Base-by-base conservation (phyloP, 2,329 filamentous ascomycete genomes). In the Fusarium bactridioides region DNA sequence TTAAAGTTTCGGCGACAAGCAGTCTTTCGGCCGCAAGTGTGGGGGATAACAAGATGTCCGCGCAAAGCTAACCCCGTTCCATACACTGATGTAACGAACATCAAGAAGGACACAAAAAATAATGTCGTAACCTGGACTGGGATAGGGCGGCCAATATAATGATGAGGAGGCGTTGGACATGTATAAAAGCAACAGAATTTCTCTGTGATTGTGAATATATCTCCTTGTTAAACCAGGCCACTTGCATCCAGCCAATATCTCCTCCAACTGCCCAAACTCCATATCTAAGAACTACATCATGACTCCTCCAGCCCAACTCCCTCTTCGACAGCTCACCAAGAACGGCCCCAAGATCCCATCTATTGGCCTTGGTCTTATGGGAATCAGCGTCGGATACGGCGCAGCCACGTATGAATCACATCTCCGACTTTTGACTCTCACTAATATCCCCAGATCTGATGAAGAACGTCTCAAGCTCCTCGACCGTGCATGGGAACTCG, bases 311-410 rank as follows among this genome's bases (percentile, higher is more conserved):
- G 54, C 48, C 7, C 63, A 71, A 25, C 70, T 76, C 31, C 70
- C 74, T 43, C 64, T 76, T 43, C 73, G 71, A 13, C 62, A 69
- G 45, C 81, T 90, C 19, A 87, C 88, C 67, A 85, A 84, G 67
- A 82, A 86, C 72, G 87, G 87, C 21, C 86, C 86, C 1, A 74
- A 83, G 25, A 84, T 90, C 37, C 82, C 84, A 7, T 81, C 82
- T 13, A 73, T 89, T 12, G 87, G 88, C 16, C 84, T 88, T 37
- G 87, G 88, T 21, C 79, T 86, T 27, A 89, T 90, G 87, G 86
- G 87, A 6, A 72, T 85, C 29, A 79, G 79, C 29, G 48, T 74
- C 4, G 80, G 70, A 47, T 85, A 84, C 43, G 83, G 84, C 29
- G 38, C 70, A 23, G n/a, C 69, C 6, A 69, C 64, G 75, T 77